Evolutionary conservation across 352 stramenopile species (phyloP), one percentile per base, ranked within the genome.

Genomic region (Phytopythium helicoides): DNA sequence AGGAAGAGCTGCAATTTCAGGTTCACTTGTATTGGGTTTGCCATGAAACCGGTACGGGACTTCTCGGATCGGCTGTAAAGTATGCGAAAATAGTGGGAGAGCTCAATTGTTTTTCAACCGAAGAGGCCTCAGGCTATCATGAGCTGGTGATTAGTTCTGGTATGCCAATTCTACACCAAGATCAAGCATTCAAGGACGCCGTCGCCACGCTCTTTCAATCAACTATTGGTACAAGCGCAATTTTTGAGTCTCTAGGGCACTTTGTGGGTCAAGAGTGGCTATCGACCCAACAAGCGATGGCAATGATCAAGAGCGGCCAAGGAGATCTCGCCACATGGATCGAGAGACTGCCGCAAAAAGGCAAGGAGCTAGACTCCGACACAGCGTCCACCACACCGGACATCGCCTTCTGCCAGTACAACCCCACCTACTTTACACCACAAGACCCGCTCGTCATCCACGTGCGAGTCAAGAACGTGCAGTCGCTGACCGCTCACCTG

Each of bases 391-490:
- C 44, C 16, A 66, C 62, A 25, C 62, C 68, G 37, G 47, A 54
- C 10, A 60, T 84, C 34, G 61, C 56, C 28, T 87, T 87, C 48
- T 83, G 73, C 23, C 58, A 82, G 16, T 80, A 63, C 6, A 87
- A 76, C 31, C 63, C 71, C 11, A 47, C 38, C 5, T 74, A 67
- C 37, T 84, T 81, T 58, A 50, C 48, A 3, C 66, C 62, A 0
- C 64, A 73, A 18, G 76, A 83, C 34, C 56, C 65, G 1, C 51
- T 87, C 3, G 46, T 52, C 9, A 33, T 87, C 48, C 60, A 66
- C 19, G 54, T 86, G 3, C 60, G 66, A 18, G 64, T 76, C 16
- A 63, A 68, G 9, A 86, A 86, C 49, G 64, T 83, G 7, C 72
- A 81, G 34, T 62, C 52, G 2, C 42, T 88, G 21, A 86, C 69